phyloP scores from a whole-genome alignment of 352 stramenopile species.

The Blastocystis sp. region DNA sequence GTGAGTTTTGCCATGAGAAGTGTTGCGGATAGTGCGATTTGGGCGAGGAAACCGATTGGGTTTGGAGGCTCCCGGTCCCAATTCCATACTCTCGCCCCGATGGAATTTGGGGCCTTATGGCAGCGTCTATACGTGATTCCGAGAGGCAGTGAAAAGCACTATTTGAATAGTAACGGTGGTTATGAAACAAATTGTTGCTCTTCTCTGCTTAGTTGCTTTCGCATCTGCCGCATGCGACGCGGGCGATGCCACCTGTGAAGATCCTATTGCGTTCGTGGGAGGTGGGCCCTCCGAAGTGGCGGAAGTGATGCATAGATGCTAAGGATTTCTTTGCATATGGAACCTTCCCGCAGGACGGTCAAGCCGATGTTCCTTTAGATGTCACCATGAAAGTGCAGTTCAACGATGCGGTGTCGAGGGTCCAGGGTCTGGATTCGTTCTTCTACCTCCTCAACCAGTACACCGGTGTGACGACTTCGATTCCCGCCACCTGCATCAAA shows the following conservation, averaged over 20 bases:
- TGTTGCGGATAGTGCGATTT: neutral
- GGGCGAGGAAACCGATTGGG: too few species aligned
- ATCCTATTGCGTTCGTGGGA: constrained; percentile 44
- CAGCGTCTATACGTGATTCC: neutral
- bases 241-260: constrained; percentile 60
- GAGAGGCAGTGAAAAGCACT: neutral
- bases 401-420: constrained; percentile 1
- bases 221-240: constrained; percentile 24
- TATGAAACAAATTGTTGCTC: neutral
- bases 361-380: constrained; percentile 43
- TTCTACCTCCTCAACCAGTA: constrained; percentile 56
- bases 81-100: neutral
- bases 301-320: neutral
- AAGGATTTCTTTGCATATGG: constrained; percentile 26
- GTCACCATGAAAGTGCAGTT: constrained; percentile 36
- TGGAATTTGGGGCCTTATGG: constrained; percentile 14
- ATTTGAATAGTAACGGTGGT: neutral
- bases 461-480: neutral
- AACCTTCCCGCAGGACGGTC: neutral
- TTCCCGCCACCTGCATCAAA: constrained; percentile 40
- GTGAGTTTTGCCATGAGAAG: neutral
- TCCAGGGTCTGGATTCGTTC: constrained; percentile 9
- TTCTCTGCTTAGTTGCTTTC: constrained; percentile 28
- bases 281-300: neutral
- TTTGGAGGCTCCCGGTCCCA: neutral